These are phyloP conservation scores for Apiospora phragmitis DNA, from an alignment of 2,329 filamentous ascomycete genomes.

Conservation along the genomic window DNA sequence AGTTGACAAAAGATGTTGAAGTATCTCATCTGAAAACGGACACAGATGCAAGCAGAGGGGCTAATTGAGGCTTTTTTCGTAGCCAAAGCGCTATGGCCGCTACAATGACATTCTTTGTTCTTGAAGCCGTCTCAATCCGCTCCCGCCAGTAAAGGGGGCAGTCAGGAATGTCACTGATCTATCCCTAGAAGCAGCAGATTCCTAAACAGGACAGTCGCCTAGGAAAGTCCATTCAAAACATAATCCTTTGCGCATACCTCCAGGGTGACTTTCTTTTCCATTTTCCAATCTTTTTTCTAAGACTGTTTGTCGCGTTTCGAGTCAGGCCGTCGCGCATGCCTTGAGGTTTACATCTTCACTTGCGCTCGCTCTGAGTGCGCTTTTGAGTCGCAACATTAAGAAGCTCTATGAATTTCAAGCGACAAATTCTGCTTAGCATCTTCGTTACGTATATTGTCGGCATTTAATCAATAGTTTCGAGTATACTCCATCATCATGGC, in stretches of 20 bases:
- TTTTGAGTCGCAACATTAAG: neutral
- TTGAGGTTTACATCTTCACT: neutral
- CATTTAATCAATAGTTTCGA: neutral
- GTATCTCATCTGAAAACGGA: constrained; percentile 2
- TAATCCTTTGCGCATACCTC: neutral
- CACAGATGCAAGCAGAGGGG: neutral
- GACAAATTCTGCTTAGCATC: neutral
- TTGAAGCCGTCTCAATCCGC: neutral
- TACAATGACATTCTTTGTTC: constrained; percentile 6
- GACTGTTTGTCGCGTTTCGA: neutral
- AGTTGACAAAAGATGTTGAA: neutral
- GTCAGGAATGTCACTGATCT: neutral
- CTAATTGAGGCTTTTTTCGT: neutral
- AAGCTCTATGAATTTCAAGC: neutral
- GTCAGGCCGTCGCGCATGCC: neutral
- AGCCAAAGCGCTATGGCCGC: neutral
- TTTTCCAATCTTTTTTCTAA: neutral
- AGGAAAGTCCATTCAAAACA: neutral
- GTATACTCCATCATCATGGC: constrained; percentile 4
- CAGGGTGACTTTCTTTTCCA: neutral
- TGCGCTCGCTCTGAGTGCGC: neutral
- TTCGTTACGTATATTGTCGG: neutral
- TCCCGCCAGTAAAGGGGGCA: neutral
- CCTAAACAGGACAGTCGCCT: neutral
- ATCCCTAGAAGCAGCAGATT: constrained; percentile 8